These are phyloP conservation scores for Exophiala sp. DNA, from an alignment of 2,329 filamentous ascomycete genomes.

Conservation along the genomic window DNA sequence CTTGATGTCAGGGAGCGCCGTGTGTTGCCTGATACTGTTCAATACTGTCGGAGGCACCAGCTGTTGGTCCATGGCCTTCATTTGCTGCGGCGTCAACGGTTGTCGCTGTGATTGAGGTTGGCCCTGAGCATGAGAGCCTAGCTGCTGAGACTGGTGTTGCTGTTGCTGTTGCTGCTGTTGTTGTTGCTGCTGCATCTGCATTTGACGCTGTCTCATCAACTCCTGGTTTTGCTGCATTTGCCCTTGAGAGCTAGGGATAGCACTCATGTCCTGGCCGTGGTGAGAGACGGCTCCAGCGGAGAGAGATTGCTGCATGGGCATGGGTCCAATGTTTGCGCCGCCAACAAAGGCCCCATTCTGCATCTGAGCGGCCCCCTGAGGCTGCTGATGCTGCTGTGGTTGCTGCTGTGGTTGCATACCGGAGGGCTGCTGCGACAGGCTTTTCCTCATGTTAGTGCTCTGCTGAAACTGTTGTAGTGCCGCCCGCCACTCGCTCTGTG, in stretches of 20 bases:
- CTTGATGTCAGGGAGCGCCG: slow-evolving; percentile 18
- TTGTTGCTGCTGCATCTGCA: slow-evolving; percentile 23
- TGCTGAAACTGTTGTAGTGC: slow-evolving; percentile 26
- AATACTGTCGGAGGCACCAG: slow-evolving; percentile 19
- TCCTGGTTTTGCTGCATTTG: slow-evolving; percentile 23
- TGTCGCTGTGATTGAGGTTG: slow-evolving; percentile 16
- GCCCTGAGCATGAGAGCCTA: slow-evolving; percentile 22
- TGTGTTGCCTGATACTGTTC: slow-evolving; percentile 20
- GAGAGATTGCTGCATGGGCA: slow-evolving; percentile 28
- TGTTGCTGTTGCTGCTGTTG: slow-evolving; percentile 33
- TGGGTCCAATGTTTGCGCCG: slow-evolving; percentile 13
- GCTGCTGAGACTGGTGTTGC: slow-evolving; percentile 28
- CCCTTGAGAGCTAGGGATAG: slow-evolving; percentile 10
- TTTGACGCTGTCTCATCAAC: slow-evolving; percentile 26
- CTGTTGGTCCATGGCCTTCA: slow-evolving; percentile 26
- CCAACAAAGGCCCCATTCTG: slow-evolving; percentile 23
- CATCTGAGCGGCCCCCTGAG: slow-evolving; percentile 13
- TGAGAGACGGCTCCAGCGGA: slow-evolving; percentile 24
- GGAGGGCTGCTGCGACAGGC: slow-evolving; percentile 27
- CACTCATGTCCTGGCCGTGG: slow-evolving; percentile 15
- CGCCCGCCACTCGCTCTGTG: slow-evolving; percentile 24
- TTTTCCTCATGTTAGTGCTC: slow-evolving; percentile 25
- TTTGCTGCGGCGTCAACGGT: slow-evolving; percentile 22
- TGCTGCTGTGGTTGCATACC: slow-evolving; percentile 13
- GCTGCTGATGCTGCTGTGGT: slow-evolving; percentile 4